Base-by-base conservation (phyloP, 495 filamentous ascomycete genomes). In the Penicillium mononematosum region DNA sequence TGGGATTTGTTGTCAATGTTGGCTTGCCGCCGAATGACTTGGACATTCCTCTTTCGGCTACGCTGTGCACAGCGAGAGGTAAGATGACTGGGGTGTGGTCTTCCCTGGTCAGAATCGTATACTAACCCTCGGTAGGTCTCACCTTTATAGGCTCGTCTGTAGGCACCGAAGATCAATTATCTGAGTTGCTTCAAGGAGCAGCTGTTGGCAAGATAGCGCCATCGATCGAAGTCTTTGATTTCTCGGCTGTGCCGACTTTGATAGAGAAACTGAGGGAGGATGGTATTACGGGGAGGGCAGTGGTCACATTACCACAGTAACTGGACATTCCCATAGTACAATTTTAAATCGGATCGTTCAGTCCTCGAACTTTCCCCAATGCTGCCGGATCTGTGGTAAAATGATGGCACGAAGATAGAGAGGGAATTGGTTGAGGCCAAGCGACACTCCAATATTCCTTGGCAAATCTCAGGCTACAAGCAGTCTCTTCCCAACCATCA, bases 131-230 rank as follows among this genome's bases (percentile, higher is more conserved):
- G 9, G 4, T 53, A 70, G 68, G 65, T 6, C 51, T 72, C 5
- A 55, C 58, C 0, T 70, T 72, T 34, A 63, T 63, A 20, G 69
- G 69, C 1, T 68, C 67, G 1, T 72, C 67, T 9, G 67, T 72
- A 24, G 69, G 69, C 9, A 69, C 58, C 0, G 68, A 71, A 25
- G 53, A 58, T 19, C 63, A 71, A 32, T 64, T 71, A 64, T 43
- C 46, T 1, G 60, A 64, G 14, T 41, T 71, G 11, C 29, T 71
- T 11, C 54, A 67, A 29, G 60, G 58, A 2, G 68, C 68, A 2
- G 19, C 56, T 5, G 20, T 51, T 1, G 66, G 66, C 12, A 41
- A 61, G 2, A 64, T 71, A n/a, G 60, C 39, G 1, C 68, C 68
- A 12, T 47, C 42, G 0, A 61, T 71, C 36, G 58, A 66, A 36